Base-by-base conservation (phyloP, 2,329 filamentous ascomycete species). In the Blastomyces emzantsi region DNA sequence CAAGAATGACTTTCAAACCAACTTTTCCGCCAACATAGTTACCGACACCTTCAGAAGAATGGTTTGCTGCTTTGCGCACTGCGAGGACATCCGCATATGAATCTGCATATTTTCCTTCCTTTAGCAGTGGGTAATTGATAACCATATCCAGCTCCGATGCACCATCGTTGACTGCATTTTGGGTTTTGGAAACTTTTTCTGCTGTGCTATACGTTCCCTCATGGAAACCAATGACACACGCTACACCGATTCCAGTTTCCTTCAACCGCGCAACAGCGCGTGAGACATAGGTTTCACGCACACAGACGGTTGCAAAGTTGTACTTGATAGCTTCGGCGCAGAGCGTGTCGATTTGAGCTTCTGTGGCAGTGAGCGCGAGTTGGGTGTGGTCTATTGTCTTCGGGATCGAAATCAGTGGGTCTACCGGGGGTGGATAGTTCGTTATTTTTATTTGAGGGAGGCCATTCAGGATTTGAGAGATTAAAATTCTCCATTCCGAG, bases 81-180 rank as follows among this genome's bases (percentile, higher is more conserved):
- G 79, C 77, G 17, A 76, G 74, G 39, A 86, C 75, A 69, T 86
- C 83, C 25, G 74, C 72, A 73, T 81, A 85, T 58, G 85, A 80
- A 15, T 76, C 73, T 7, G 69, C 73, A 71, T 83, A 85, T 33
- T 78, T 67, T 1, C 74, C 72, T 0, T 73, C 65, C 58, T 76
- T 77, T 25, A 86, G 74, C 3, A 79, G 73, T 2, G 75, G 74
- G 68, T 82, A 80, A 63, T 86, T 85, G 59, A 86, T 75, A 2
- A 87, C 84, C 70, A 85, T 79, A 69, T 86, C 84, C 43, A 86
- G 76, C 70, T 87, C 84, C 0, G 71, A 72, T 0, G 83, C 83
- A 25, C 84, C 83, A 22, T 77, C 74, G 9, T 71, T 67, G 45
- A 85, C 72, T 17, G 83, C 82, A 13, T 75, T 73, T 33, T 75